Evolutionary conservation across 495 filamentous ascomycete species (phyloP).

Genomic region (Letharia columbiana): DNA sequence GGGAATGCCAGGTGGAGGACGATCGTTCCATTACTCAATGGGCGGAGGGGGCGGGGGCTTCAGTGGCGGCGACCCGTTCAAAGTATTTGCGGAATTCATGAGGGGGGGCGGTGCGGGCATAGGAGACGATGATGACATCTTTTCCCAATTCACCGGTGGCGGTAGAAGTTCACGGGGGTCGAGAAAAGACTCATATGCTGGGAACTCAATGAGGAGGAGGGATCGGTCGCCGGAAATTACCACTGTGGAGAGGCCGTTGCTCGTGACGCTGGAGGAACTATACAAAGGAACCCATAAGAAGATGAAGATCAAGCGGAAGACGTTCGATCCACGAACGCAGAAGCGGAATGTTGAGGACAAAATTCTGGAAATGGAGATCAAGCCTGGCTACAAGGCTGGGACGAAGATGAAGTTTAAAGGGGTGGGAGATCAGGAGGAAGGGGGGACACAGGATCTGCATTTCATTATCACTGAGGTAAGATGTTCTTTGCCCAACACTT

Average conservation of each 20-base stretch:
- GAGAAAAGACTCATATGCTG: constrained; percentile 23
- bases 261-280: constrained; percentile 77
- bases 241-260: constrained; percentile 75
- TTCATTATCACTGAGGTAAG: constrained; percentile 90
- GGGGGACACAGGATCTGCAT: constrained; percentile 92
- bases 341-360: constrained; percentile 81
- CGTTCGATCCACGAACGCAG: constrained; percentile 67
- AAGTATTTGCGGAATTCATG: constrained; percentile 78
- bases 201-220: constrained; percentile 32
- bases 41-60: constrained; percentile 47
- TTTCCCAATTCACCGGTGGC: constrained; percentile 39
- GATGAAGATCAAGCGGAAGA: constrained; percentile 95
- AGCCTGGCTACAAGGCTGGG: constrained; percentile 87
- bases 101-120: constrained; percentile 43
- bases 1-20: constrained; percentile 43
- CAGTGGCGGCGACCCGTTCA: constrained; percentile 57
- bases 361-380: constrained; percentile 86
- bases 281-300: constrained; percentile 82
- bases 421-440: constrained; percentile 93
- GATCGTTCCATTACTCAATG: constrained; percentile 70
- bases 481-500: constrained; percentile 1
- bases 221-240: constrained; percentile 75
- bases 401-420: constrained; percentile 97
- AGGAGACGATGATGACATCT: constrained; percentile 48
- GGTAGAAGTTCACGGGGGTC: constrained; percentile 33